Base-by-base conservation (phyloP, 805 yeast genomes). In the Diddensiella santjacobensis region DNA sequence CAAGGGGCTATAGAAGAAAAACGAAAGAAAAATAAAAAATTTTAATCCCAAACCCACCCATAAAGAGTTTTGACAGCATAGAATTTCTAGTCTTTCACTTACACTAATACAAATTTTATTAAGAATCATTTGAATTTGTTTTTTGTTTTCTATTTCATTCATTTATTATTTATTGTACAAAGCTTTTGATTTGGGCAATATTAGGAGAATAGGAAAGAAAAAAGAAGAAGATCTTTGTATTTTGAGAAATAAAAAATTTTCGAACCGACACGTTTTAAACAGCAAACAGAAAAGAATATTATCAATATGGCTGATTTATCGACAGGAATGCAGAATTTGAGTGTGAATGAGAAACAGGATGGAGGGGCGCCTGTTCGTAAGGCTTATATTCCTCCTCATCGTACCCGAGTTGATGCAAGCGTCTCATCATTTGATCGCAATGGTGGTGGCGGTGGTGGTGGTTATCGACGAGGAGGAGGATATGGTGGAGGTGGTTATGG, bases 321-420 rank as follows among this genome's bases (percentile, higher is more conserved):
- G 58, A 72, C 75, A 65, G 74, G 76, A 62, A 70, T 80, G 75
- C 73, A 74, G 67, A 74, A 79, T 62, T 73, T 80, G 59, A 75
- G 73, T 61, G 74, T 80, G 54, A 66, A 69, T 60, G 74, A 61
- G 38, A 53, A 55, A 45, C 52, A 46, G 20, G 54, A 38, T 31
- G 41, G 43, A 15, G 17, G 30, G 22, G 42, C 45, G 10, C 60
- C 58, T 37, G 22, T 50, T 26, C 29, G 53, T 52, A 43, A 61
- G 58, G 39, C 73, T 33, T 79, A 79, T 65, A 80, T 77, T 37
- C 84, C 83, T 41, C 84, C 84, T 55, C 83, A 79, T 63, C 58
- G 58, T 29, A 59, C 60, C 23, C 49, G 57, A 40, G 50, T 42
- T 42, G 53, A 10, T 24, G 48, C 45, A 44, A 40, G 45, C 31